Conservation (phyloP, 805 yeast genomes). For the Cyberlindnera euphorbiae region DNA sequence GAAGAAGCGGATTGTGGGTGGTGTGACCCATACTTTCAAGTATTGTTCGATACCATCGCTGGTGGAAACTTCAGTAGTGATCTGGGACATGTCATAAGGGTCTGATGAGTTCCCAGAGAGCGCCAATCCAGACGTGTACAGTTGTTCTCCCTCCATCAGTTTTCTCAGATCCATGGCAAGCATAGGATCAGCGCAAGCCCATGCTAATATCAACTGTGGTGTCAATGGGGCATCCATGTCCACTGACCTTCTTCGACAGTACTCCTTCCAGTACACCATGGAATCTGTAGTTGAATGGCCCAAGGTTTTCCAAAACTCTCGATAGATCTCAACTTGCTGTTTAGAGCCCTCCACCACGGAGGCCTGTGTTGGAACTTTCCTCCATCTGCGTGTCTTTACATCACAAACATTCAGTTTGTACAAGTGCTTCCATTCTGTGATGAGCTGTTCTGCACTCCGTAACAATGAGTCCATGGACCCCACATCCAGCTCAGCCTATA, state of each 20-base stretch:
- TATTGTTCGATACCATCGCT: slow-evolving; percentile 20
- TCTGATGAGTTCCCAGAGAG: too few species aligned
- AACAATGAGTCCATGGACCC: slow-evolving; percentile 11
- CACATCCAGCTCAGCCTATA: slow-evolving; percentile 2
- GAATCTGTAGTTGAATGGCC: slow-evolving; percentile 26
- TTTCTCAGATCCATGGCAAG: slow-evolving; percentile 20
- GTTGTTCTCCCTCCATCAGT: slow-evolving; percentile 38
- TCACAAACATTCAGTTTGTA: slow-evolving; percentile 41
- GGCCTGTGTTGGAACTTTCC: slow-evolving; percentile 42
- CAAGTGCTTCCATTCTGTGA: slow-evolving; percentile 16
- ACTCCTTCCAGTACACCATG: slow-evolving; percentile 40
- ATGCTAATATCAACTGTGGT: slow-evolving; percentile 33
- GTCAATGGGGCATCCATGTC: slow-evolving; percentile 46
- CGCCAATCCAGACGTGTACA: neutral
- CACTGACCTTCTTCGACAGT: slow-evolving; percentile 42
- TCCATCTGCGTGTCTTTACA: slow-evolving; percentile 53
- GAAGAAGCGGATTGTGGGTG: slow-evolving; percentile 53
- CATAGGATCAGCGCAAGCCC: slow-evolving; percentile 41
- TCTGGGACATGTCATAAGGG: too few species aligned
- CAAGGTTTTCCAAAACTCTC: slow-evolving; percentile 41
- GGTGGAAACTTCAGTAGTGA: too few species aligned
- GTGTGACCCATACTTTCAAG: slow-evolving; percentile 42
- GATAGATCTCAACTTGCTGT: slow-evolving; percentile 59
- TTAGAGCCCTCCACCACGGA: slow-evolving; percentile 46
- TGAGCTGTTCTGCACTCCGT: slow-evolving; percentile 7